phyloP scores from a whole-genome alignment of 305 asterid species.

The Euphrasia arctica region DNA sequence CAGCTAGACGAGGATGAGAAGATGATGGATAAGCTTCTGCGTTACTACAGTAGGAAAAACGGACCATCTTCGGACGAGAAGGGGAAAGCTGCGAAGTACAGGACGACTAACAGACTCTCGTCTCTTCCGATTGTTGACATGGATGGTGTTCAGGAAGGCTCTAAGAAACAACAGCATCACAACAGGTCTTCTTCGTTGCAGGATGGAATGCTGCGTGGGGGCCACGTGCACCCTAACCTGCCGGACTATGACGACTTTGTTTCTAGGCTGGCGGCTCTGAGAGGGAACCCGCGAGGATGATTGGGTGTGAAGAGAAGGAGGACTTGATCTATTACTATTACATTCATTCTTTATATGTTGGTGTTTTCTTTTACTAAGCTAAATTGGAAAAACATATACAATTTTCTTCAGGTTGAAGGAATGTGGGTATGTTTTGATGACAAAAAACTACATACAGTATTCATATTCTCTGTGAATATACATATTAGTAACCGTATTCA shows the following conservation, averaged over 20 bases:
- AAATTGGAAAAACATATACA: neutral
- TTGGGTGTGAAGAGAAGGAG: neutral
- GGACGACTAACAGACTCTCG: constrained; percentile 28
- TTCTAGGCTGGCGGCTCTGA: constrained; percentile 59
- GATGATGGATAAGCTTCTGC: constrained; percentile 44
- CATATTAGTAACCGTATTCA: neutral
- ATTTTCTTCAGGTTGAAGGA: too few species aligned
- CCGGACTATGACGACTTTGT: constrained; percentile 83
- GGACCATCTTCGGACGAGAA: constrained; percentile 24
- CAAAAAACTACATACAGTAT: neutral
- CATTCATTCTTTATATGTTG: constrained; percentile 24
- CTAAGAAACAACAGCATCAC: constrained; percentile 49
- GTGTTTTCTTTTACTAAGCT: neutral
- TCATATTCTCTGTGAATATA: constrained; percentile 29
- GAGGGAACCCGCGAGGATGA: constrained; percentile 29
- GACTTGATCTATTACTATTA: neutral
- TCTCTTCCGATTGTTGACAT: constrained; percentile 51
- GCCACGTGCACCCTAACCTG: constrained; percentile 69
- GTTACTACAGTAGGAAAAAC: constrained; percentile 48
- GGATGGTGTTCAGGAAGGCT: constrained; percentile 28
- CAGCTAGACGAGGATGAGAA: constrained; percentile 51
- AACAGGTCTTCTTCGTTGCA: constrained; percentile 50
- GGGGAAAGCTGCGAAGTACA: constrained; percentile 20
- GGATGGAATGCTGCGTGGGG: constrained; percentile 36
- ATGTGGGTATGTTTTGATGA: too few species aligned